Percentiles rank a stretch among this genome's conserved stretches.
These are phyloP conservation scores for Volutella citrinella DNA, from an alignment of 2,329 filamentous ascomycete genomes.

Conservation along the genomic window DNA sequence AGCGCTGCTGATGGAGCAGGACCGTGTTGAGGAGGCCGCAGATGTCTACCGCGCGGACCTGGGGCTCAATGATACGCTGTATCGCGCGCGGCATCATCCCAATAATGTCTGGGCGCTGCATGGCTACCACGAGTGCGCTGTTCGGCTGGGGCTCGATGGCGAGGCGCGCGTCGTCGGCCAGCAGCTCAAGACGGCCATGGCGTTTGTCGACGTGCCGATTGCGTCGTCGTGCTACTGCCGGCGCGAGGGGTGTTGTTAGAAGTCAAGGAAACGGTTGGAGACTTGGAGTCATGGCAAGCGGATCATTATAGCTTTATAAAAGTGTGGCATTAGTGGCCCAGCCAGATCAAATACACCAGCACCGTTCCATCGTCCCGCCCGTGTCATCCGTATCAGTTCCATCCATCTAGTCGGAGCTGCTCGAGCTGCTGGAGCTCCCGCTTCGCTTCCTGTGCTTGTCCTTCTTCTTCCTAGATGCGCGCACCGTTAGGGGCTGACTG, in stretches of 20 bases:
- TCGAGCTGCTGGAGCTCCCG: neutral
- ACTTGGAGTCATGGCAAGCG: too few species aligned
- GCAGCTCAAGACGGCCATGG: slow-evolving; percentile 50
- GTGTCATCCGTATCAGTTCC: too few species aligned
- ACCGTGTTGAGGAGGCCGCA: slow-evolving; percentile 49
- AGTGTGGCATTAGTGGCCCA: too few species aligned
- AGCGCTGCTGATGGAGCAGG: slow-evolving; percentile 64
- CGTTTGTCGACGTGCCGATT: slow-evolving; percentile 58
- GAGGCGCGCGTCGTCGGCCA: slow-evolving; percentile 35
- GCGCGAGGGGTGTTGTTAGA: slow-evolving; percentile 5
- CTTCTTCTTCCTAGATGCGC: neutral
- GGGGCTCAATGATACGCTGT: slow-evolving; percentile 54
- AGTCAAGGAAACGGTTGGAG: neutral
- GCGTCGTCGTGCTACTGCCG: slow-evolving; percentile 26
- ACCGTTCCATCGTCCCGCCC: too few species aligned
- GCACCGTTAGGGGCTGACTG: too few species aligned
- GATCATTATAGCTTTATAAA: too few species aligned
- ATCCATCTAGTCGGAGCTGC: neutral
- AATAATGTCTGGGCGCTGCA: slow-evolving; percentile 73
- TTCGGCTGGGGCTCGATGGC: slow-evolving; percentile 41
- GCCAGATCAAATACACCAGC: too few species aligned
- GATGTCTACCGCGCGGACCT: slow-evolving; percentile 58
- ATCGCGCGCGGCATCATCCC: slow-evolving; percentile 61
- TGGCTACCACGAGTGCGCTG: slow-evolving; percentile 67
- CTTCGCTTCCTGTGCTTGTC: neutral